Evolutionary conservation across 495 filamentous ascomycete species (phyloP).

Genomic region (Penicillium nucicola): DNA sequence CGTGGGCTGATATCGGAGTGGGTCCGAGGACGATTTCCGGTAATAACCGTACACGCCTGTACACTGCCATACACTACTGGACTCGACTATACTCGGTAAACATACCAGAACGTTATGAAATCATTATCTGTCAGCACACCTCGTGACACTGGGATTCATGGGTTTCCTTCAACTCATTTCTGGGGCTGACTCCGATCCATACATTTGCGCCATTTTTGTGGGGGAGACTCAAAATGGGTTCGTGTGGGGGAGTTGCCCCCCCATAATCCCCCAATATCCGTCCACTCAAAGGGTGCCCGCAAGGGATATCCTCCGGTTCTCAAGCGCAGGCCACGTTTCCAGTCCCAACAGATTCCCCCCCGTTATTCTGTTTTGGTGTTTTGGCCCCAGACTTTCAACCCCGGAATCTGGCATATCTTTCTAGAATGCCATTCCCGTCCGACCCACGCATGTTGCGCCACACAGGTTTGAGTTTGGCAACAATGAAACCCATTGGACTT

Average conservation of each 20-base stretch:
- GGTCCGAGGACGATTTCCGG: too few species aligned
- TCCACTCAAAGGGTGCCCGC: constrained; percentile 3
- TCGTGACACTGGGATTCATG: too few species aligned
- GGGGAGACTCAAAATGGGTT: constrained; percentile 21
- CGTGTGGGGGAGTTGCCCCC: constrained; percentile 26
- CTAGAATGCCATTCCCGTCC: constrained; percentile 17
- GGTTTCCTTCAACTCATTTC: background rate
- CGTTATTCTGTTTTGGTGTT: too few species aligned
- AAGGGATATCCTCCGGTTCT: constrained; percentile 8
- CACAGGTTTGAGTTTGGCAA: constrained; percentile 22
- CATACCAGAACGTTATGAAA: too few species aligned
- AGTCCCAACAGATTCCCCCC: background rate
- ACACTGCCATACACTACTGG: too few species aligned
- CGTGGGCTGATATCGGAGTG: too few species aligned
- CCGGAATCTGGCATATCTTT: constrained; percentile 14
- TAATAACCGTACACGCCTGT: too few species aligned
- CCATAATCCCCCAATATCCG: too few species aligned
- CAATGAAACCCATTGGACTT: constrained; percentile 9
- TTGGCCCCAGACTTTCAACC: constrained; percentile 6
- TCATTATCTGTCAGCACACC: too few species aligned
- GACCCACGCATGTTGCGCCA: constrained; percentile 24
- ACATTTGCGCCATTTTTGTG: constrained; percentile 33
- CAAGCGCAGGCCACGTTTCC: constrained; percentile 1
- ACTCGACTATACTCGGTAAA: too few species aligned
- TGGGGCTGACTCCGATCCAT: constrained; percentile 19